Base-by-base conservation (phyloP, 495 filamentous ascomycete genomes). In the Recurvomyces mirabilis region DNA sequence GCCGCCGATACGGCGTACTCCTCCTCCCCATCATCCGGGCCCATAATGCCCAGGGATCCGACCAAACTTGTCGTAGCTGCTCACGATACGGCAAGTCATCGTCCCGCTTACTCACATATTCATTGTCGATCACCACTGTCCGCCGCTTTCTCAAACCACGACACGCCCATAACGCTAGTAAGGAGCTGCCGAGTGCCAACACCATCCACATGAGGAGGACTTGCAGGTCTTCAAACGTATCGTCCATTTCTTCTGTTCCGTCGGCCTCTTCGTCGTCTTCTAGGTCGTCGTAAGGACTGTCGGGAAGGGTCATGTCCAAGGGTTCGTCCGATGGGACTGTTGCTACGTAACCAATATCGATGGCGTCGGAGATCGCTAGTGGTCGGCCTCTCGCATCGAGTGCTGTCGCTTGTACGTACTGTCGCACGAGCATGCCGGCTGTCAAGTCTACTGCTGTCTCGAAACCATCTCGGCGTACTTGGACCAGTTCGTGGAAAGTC, bases 361-460 rank as follows among this genome's bases (percentile, higher is more conserved):
- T 24, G 1, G 40, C 12, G 5, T 41, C 18, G 17, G 44, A 43
- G 3, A 44, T 28, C 12, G 50, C 24, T 19, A 53, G 23, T 10
- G 31, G 21, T 5, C 15, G 21, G 1, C 33, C 38, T 12, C 29
- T 28, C 15, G 25, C 20, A 26, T 53, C 45, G 6, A 53, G 17
- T 2, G 50, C 50, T 11, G 29, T 28, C 11, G 29, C 39, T 13
- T 41, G 38, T 11, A 53, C 50, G 40, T 48, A 53, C 20, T 44
- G 23, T 14, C 44, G 43, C 14, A 52, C 21, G 10, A 19, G 20
- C 31, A 22, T 14, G 6, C 26, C 32, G 4, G 1, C 36, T 4
- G 23, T 14, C 13, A 51, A 11, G 19, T 42, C 25, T 22, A 41
- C 28, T 20, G 39, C 26, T 4, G 59, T 59, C 46, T 61, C 59